phyloP scores from a whole-genome alignment of 1,284 basidiomycete species.

The Cystobasidium pallidum region DNA sequence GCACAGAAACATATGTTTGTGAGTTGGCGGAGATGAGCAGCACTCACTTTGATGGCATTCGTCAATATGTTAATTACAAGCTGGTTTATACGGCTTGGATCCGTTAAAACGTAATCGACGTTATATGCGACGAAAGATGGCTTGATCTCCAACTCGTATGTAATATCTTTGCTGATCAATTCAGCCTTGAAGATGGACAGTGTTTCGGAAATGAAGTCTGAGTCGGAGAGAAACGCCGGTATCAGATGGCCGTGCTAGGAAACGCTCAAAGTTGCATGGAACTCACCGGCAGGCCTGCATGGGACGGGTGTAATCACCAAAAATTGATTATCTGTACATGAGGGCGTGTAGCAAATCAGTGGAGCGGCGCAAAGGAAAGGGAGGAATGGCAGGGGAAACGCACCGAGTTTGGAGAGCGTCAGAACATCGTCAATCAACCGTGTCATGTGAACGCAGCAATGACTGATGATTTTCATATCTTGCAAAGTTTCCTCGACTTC shows the following conservation, averaged over 20 bases:
- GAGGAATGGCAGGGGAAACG: background rate
- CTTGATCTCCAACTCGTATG: constrained; percentile 42
- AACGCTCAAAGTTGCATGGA: background rate
- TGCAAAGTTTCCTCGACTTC: constrained; percentile 35
- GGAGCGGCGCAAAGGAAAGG: background rate
- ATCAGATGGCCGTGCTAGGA: background rate
- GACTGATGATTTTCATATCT: constrained; percentile 45
- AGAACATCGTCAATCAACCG: constrained; percentile 42
- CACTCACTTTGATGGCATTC: constrained; percentile 50
- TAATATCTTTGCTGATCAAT: constrained; percentile 48
- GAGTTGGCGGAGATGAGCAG: too few relatives aligned
- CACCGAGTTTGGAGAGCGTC: constrained; percentile 37
- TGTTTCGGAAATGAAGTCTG: constrained; percentile 46
- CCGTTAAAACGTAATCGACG: constrained; percentile 48
- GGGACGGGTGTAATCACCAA: constrained; percentile 48
- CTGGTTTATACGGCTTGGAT: constrained; percentile 51
- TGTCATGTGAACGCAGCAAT: constrained; percentile 44
- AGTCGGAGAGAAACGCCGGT: background rate
- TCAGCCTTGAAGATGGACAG: constrained; percentile 49
- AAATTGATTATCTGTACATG: constrained; percentile 50
- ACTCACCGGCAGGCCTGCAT: constrained; percentile 38
- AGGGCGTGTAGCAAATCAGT: background rate
- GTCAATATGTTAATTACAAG: constrained; percentile 50
- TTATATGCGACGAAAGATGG: constrained; percentile 44
- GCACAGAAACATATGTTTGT: too few relatives aligned